Evolutionary conservation across 805 yeast genomes (phyloP).

Genomic region (Candida lessepsii): DNA sequence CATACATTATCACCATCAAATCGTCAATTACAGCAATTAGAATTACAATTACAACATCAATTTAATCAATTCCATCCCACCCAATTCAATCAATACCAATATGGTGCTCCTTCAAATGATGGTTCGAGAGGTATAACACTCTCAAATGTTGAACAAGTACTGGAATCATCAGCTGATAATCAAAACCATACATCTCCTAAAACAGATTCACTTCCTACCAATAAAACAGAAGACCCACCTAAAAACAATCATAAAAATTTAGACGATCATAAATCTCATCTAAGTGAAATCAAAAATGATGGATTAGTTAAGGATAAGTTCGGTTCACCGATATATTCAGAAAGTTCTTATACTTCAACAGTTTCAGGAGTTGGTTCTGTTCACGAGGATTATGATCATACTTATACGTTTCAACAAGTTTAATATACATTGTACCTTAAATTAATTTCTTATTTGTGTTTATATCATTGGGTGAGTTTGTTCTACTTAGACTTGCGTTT

Average conservation of each 20-base stretch:
- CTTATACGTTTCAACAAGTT: conserved; percentile 4
- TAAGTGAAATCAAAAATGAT: no score
- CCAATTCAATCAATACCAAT: conserved; percentile 15
- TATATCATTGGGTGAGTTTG: no score
- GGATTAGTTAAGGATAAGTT: conserved; percentile 4
- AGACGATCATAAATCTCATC: background rate
- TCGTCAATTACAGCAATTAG: conserved; percentile 17
- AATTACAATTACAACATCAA: conserved; percentile 17
- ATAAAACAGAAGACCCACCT: no score
- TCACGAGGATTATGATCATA: conserved; percentile 4
- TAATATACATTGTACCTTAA: background rate
- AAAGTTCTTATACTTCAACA: conserved; percentile 11
- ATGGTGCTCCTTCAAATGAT: conserved; percentile 10
- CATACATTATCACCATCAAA: conserved; percentile 17
- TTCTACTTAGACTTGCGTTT: no score
- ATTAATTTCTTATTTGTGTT: no score
- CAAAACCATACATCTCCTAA: background rate
- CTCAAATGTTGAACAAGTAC: background rate
- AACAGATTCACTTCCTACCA: background rate
- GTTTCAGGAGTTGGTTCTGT: conserved; percentile 8
- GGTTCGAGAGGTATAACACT: conserved; percentile 1
- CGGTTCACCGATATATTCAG: conserved; percentile 9
- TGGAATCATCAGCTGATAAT: background rate
- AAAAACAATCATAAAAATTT: background rate
- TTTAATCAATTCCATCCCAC: conserved; percentile 17